Conservation (phyloP, 1,284 basidiomycete species). For the Trametes hirsuta region DNA sequence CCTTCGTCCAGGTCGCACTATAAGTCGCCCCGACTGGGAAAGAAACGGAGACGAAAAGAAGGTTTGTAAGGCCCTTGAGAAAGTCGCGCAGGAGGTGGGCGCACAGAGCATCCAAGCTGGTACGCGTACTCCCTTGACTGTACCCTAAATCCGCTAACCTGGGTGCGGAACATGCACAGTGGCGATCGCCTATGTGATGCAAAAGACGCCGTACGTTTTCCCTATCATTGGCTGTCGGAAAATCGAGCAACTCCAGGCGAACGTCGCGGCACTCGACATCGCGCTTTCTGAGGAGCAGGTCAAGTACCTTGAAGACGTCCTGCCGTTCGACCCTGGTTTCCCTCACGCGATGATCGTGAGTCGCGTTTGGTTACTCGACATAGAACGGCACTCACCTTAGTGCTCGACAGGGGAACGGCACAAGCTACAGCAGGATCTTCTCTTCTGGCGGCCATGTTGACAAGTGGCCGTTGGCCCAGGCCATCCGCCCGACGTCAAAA, state of each 20-base stretch:
- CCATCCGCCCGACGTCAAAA: slow-evolving; percentile 12
- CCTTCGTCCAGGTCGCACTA: slow-evolving; percentile 29
- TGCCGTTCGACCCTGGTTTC: slow-evolving; percentile 49
- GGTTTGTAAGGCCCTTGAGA: slow-evolving; percentile 47
- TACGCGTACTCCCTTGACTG: not conserved
- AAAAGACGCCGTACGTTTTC: slow-evolving; percentile 53
- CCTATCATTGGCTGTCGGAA: slow-evolving; percentile 50
- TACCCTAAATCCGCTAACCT: no score
- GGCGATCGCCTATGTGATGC: slow-evolving; percentile 53
- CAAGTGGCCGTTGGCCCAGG: slow-evolving; percentile 20
- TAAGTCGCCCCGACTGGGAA: slow-evolving; percentile 39
- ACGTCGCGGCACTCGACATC: slow-evolving; percentile 52
- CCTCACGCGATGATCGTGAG: slow-evolving; percentile 45
- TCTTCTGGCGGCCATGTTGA: slow-evolving; percentile 16
- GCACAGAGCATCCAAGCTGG: slow-evolving; percentile 31
- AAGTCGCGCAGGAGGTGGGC: slow-evolving; percentile 49
- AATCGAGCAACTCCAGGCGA: slow-evolving; percentile 49
- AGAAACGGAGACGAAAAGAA: slow-evolving; percentile 44
- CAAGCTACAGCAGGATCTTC: slow-evolving; percentile 7
- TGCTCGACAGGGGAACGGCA: slow-evolving; percentile 16
- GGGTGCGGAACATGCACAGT: slow-evolving; percentile 27
- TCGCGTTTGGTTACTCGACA: not conserved
- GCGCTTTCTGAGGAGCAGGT: slow-evolving; percentile 47
- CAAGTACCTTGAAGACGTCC: slow-evolving; percentile 42
- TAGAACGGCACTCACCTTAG: not conserved